Conservation (phyloP, 768 basidiomycete genomes). For the Boletus patriciae region DNA sequence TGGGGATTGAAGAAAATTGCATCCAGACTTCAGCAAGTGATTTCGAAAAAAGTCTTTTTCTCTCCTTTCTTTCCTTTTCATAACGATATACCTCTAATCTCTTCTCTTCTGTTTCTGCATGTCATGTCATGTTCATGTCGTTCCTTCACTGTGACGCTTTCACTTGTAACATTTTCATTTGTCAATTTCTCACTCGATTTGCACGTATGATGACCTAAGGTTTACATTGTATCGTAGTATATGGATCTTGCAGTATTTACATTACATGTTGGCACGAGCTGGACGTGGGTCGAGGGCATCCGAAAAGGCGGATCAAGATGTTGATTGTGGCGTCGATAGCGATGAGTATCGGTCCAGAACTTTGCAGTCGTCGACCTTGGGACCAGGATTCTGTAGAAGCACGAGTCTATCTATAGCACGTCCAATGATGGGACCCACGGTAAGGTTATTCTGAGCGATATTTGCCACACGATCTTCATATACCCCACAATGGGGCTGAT, state of each 20-base stretch:
- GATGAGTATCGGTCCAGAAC: too few relatives aligned
- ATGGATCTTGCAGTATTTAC: slow-evolving; percentile 22
- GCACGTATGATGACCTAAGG: neutral
- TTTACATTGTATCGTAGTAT: slow-evolving; percentile 9
- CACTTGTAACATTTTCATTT: too few relatives aligned
- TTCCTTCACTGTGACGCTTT: neutral
- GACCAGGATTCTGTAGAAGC: too few relatives aligned
- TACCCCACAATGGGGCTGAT: too few relatives aligned
- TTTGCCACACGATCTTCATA: too few relatives aligned
- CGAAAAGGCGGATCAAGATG: too few relatives aligned
- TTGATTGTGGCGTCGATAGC: too few relatives aligned
- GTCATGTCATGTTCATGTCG: slow-evolving; percentile 1
- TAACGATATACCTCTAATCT: slow-evolving; percentile 3
- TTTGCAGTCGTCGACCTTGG: too few relatives aligned
- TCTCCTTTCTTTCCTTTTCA: neutral
- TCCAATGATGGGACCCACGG: too few relatives aligned
- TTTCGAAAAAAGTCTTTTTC: neutral
- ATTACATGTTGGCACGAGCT: neutral
- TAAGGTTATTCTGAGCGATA: too few relatives aligned
- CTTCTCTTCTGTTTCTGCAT: neutral
- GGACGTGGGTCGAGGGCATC: too few relatives aligned
- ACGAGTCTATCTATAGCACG: too few relatives aligned
- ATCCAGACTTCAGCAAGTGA: neutral
- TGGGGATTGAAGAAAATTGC: neutral
- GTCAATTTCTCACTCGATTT: slow-evolving; percentile 1